These are phyloP conservation scores for Mycosphaerella sp. DNA, from an alignment of 2,329 filamentous ascomycete species.

Conservation along the genomic window DNA sequence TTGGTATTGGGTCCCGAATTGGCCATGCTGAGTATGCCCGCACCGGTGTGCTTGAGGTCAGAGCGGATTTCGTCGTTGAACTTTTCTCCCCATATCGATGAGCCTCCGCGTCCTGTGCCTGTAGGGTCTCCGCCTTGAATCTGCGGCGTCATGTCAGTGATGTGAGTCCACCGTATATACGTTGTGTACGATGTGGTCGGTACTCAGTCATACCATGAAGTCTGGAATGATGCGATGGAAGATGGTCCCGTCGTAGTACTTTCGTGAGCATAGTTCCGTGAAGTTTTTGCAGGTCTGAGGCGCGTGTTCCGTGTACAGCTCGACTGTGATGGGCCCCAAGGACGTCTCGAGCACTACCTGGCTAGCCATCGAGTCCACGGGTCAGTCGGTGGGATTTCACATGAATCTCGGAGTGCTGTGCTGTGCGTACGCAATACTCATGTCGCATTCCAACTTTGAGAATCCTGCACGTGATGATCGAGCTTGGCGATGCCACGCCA, in stretches of 20 bases:
- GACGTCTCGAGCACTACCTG: slow-evolving; percentile 77
- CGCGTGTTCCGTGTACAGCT: slow-evolving; percentile 85
- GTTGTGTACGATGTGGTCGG: too few species aligned
- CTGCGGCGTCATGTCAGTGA: background rate
- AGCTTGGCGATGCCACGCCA: too few species aligned
- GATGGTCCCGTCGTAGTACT: slow-evolving; percentile 79
- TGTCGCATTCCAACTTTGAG: too few species aligned
- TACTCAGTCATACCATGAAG: slow-evolving; percentile 67
- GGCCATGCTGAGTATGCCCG: slow-evolving; percentile 78
- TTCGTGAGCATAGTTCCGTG: slow-evolving; percentile 65
- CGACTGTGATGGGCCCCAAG: slow-evolving; percentile 77
- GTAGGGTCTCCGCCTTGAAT: slow-evolving; percentile 65
- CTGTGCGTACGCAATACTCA: too few species aligned
- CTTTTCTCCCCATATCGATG: slow-evolving; percentile 84
- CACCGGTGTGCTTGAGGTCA: slow-evolving; percentile 65
- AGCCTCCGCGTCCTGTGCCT: slow-evolving; percentile 82
- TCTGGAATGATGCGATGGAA: slow-evolving; percentile 93
- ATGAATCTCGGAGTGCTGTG: too few species aligned
- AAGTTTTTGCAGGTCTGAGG: slow-evolving; percentile 64
- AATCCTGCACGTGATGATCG: too few species aligned
- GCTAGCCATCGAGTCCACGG: slow-evolving; percentile 56
- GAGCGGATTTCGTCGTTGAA: slow-evolving; percentile 87
- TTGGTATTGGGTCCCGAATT: slow-evolving; percentile 92
- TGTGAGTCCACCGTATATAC: background rate
- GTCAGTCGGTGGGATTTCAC: too few species aligned